These are phyloP conservation scores for Suillus ampliporus DNA, from an alignment of 768 basidiomycete species.

Conservation along the genomic window DNA sequence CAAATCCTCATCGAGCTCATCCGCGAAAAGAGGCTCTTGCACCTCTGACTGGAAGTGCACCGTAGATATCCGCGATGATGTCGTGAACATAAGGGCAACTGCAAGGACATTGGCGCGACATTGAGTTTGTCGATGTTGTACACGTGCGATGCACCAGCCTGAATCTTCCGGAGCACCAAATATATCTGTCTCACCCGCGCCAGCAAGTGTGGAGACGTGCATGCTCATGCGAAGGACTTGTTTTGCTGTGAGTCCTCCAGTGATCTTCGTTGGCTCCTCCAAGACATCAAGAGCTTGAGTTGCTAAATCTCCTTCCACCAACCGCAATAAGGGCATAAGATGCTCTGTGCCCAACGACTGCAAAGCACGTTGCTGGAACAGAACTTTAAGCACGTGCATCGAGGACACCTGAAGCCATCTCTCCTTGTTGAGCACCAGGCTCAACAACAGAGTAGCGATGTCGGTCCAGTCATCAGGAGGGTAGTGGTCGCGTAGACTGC, in stretches of 20 bases:
- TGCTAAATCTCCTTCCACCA: slow-evolving; percentile 88
- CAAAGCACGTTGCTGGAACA: slow-evolving; percentile 84
- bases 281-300: slow-evolving; percentile 90
- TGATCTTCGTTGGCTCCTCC: slow-evolving; percentile 85
- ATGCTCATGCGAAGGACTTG: slow-evolving; percentile 94
- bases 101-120: slow-evolving; percentile 83
- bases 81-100: slow-evolving; percentile 84
- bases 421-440: slow-evolving; percentile 82
- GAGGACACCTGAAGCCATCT: slow-evolving; percentile 82
- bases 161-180: slow-evolving; percentile 84
- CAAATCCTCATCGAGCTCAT: slow-evolving; percentile 62
- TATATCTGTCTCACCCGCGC: slow-evolving; percentile 66
- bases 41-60: slow-evolving; percentile 73
- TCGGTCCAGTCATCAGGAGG: slow-evolving; percentile 76
- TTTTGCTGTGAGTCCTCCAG: slow-evolving; percentile 76
- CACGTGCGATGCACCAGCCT: slow-evolving; percentile 86
- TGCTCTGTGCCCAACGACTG: slow-evolving; percentile 83
- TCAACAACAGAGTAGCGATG: slow-evolving; percentile 83
- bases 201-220: slow-evolving; percentile 55
- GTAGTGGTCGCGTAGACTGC: slow-evolving; percentile 86
- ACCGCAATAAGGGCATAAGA: slow-evolving; percentile 87
- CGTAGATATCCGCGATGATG: slow-evolving; percentile 69
- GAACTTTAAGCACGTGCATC: slow-evolving; percentile 87
- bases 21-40: slow-evolving; percentile 39
- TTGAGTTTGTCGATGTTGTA: slow-evolving; percentile 59